phyloP scores from a whole-genome alignment of 352 stramenopile genomes.

The Phytophthora palmivora region DNA sequence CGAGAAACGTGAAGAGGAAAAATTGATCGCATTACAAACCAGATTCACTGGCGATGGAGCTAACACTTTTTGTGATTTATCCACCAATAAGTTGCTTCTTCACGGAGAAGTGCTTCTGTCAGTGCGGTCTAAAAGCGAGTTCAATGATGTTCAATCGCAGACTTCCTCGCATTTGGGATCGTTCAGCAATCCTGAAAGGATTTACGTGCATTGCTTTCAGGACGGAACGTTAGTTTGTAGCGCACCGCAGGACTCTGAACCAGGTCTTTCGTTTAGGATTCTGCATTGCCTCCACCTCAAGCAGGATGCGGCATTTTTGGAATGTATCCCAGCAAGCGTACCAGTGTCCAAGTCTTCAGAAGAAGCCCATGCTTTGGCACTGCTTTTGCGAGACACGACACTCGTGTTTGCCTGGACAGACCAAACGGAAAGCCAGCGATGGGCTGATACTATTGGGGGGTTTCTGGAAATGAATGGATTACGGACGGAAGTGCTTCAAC shows the following conservation, averaged over 20 bases:
- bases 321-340: slow-evolving; percentile 41
- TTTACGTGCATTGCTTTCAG: slow-evolving; percentile 46
- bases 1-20: slow-evolving; percentile 34
- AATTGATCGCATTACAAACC: slow-evolving; percentile 43
- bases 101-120: slow-evolving; percentile 39
- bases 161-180: background rate
- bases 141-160: background rate
- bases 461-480: slow-evolving; percentile 48
- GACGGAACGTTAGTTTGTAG: slow-evolving; percentile 45
- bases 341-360: slow-evolving; percentile 9
- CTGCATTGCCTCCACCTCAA: slow-evolving; percentile 39
- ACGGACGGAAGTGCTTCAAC: slow-evolving; percentile 32
- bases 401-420: slow-evolving; percentile 35
- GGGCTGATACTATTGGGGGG: slow-evolving; percentile 36
- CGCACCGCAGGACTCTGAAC: slow-evolving; percentile 12
- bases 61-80: slow-evolving; percentile 33
- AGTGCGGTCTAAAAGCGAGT: slow-evolving; percentile 2
- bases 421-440: slow-evolving; percentile 29
- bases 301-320: slow-evolving; percentile 49
- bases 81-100: slow-evolving; percentile 40
- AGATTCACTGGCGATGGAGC: slow-evolving; percentile 35
- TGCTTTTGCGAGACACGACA: slow-evolving; percentile 34
- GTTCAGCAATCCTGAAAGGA: slow-evolving; percentile 5
- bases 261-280: slow-evolving; percentile 26
- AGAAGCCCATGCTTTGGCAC: slow-evolving; percentile 26